These are phyloP conservation scores for Aureobasidium musti DNA, from an alignment of 2,329 filamentous ascomycete species.

Conservation along the genomic window DNA sequence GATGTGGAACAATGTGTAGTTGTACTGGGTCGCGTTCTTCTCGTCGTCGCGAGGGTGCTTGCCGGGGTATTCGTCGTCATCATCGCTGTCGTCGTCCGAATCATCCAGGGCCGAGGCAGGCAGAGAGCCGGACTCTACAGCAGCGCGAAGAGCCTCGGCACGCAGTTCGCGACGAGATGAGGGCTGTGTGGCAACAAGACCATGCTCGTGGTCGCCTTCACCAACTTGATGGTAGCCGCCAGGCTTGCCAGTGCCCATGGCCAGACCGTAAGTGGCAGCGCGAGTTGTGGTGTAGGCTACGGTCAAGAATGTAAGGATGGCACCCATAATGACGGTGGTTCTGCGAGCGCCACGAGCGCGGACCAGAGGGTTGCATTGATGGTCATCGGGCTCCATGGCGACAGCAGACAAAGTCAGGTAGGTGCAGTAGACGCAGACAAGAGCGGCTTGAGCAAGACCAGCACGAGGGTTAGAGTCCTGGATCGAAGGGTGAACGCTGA, in stretches of 20 bases:
- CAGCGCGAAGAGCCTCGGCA: conserved; percentile 83
- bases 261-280: conserved; percentile 86
- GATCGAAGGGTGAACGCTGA: conserved; percentile 86
- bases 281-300: conserved; percentile 97
- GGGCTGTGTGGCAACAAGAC: conserved; percentile 84
- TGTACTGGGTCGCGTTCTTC: conserved; percentile 87
- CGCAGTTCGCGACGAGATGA: conserved; percentile 83
- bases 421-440: conserved; percentile 97
- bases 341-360: conserved; percentile 83
- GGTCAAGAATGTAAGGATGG: conserved; percentile 93
- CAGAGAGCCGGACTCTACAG: conserved; percentile 87
- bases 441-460: conserved; percentile 93
- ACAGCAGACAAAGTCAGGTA: conserved; percentile 98
- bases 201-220: conserved; percentile 76
- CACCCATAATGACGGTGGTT: conserved; percentile 87
- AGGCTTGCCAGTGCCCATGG: conserved; percentile 63
- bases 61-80: conserved; percentile 60
- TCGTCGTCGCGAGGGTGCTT: conserved; percentile 80
- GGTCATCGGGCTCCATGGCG: conserved; percentile 96
- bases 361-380: conserved; percentile 89
- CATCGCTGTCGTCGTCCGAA: conserved; percentile 63
- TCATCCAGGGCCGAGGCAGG: conserved; percentile 86
- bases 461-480: conserved; percentile 93
- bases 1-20: conserved; percentile 91
- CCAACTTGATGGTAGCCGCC: conserved; percentile 60